These are phyloP conservation scores for Pythium graminicola DNA, from an alignment of 352 stramenopile species.

Conservation along the genomic window DNA sequence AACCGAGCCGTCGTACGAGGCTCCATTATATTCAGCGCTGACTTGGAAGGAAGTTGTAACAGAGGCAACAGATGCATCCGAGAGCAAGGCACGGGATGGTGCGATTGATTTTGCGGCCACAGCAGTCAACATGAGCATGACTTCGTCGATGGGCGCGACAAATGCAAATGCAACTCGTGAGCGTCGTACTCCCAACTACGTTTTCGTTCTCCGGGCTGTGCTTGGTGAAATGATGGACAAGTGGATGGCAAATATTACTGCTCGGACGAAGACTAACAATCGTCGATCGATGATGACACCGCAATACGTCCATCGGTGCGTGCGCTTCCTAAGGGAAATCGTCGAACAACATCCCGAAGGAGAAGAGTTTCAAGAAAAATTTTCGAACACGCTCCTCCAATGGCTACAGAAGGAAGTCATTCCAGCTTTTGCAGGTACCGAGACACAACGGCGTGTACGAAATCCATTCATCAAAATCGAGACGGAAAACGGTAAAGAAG, in stretches of 20 bases:
- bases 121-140: constrained; percentile 83
- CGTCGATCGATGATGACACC: constrained; percentile 74
- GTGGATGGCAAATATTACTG: constrained; percentile 75
- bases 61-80: constrained; percentile 43
- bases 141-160: constrained; percentile 51
- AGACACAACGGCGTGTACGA: constrained; percentile 64
- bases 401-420: constrained; percentile 86
- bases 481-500: constrained; percentile 70
- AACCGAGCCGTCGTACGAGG: constrained; percentile 39
- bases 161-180: constrained; percentile 73
- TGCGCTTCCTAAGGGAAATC: constrained; percentile 76
- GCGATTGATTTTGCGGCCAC: constrained; percentile 65
- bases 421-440: constrained; percentile 67
- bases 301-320: constrained; percentile 79
- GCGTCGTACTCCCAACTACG: constrained; percentile 73
- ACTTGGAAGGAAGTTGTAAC: constrained; percentile 66
- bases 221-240: constrained; percentile 86
- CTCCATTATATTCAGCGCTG: constrained; percentile 47
- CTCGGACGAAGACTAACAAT: constrained; percentile 59
- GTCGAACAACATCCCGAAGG: constrained; percentile 78
- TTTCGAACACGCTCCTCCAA: constrained; percentile 74
- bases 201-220: constrained; percentile 80
- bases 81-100: constrained; percentile 55
- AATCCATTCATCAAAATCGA: constrained; percentile 81
- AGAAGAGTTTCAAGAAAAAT: constrained; percentile 82